phyloP scores from a whole-genome alignment of 1,139 yeast species.

The Geotrichum siamense region DNA sequence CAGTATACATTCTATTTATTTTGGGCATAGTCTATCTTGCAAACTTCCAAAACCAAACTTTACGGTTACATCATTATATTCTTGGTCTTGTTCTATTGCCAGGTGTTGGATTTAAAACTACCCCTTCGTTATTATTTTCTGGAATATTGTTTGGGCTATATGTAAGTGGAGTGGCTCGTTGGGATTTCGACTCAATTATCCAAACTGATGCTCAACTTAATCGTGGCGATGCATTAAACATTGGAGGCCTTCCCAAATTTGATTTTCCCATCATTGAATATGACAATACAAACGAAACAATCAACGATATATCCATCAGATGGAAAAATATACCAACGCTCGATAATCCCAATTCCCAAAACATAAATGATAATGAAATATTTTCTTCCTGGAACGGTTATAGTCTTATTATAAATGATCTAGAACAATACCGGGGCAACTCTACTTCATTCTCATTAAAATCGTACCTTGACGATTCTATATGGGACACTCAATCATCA shows the following conservation, averaged over 20 bases:
- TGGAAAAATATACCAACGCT: slow-evolving; percentile 12
- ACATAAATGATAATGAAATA: background rate
- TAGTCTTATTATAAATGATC: slow-evolving; percentile 66
- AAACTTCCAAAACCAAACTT: slow-evolving; percentile 57
- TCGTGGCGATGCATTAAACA: slow-evolving; percentile 61
- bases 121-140: slow-evolving; percentile 69
- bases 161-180: slow-evolving; percentile 77
- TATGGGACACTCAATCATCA: background rate
- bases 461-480: slow-evolving; percentile 22
- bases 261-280: slow-evolving; percentile 31
- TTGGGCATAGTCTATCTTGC: slow-evolving; percentile 43
- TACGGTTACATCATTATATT: slow-evolving; percentile 85
- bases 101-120: slow-evolving; percentile 58
- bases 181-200: slow-evolving; percentile 89
- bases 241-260: slow-evolving; percentile 50
- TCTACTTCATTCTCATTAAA: slow-evolving; percentile 26
- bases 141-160: slow-evolving; percentile 77
- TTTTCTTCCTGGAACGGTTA: slow-evolving; percentile 37
- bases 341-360: slow-evolving; percentile 4
- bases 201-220: slow-evolving; percentile 65
- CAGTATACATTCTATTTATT: slow-evolving; percentile 47
- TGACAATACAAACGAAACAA: background rate
- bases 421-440: slow-evolving; percentile 62
- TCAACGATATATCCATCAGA: slow-evolving; percentile 5
- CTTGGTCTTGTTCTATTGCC: slow-evolving; percentile 72